Evolutionary conservation across 768 basidiomycete species (phyloP), one percentile per base, ranked within the genome.

Genomic region (Myochromella boudieri): DNA sequence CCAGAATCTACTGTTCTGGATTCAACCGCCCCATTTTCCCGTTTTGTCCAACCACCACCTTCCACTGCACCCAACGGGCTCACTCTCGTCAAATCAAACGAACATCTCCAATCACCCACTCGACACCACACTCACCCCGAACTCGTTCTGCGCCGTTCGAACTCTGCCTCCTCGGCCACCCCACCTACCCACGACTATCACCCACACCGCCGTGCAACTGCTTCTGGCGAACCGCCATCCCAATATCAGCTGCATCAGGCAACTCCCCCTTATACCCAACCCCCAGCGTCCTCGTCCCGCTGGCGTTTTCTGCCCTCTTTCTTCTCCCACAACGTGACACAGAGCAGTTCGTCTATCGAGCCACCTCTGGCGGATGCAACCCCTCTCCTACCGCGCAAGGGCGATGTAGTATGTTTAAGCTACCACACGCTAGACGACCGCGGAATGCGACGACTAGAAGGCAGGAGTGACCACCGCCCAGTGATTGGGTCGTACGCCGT

Each of bases 401-500:
- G 91, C 2, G 88, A 92, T 37, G 73, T 95, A 2, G 65, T 82
- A 6, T 90, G 88, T 57, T 61, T 92, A 3, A 67, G 68, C 33
- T 95, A 95, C 59, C 67, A 78, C 52, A 88, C 85, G 11, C 72
- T 93, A 15, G 81, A 87, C 51, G 89, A 95, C 60, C 71, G 74
- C 24, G 80, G 71, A 6, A 92, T 95, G 85, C 74, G 81, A 31
- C 72, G 77, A 46, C 63, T 95, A 44, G 85, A 87, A 62, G 91
- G 87, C 12, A 76, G 85, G 33, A 87, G 85, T 53, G 91, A 94
- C 62, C 91, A 94, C 60, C 69, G 91, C 28, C 91, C 91, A 0
- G 90, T 93, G n/a, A 80, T 90, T 50, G 87, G 87, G 45, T 78
- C 79, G 18, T 92, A 87, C 59, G 80, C 79, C 32, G 71, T 87